Evolutionary conservation across 306 rosid species (phyloP), one percentile per base, ranked within the genome.

Genomic region (Oxytropis ochrocephala): DNA sequence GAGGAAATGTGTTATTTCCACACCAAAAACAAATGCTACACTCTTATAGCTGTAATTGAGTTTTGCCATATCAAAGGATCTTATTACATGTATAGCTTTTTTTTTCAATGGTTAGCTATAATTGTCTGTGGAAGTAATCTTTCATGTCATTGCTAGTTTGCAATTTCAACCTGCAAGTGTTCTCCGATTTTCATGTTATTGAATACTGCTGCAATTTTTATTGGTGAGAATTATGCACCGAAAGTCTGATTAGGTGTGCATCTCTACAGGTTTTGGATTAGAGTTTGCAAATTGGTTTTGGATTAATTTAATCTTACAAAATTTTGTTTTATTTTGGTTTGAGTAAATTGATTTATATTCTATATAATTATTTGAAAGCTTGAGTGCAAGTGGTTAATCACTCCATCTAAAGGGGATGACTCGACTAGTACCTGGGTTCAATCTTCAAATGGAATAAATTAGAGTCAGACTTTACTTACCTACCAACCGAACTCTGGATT

Each of bases 71-170:
- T 63, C 5, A 55, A 21, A 63, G 36, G 68, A 56, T 56, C 43
- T 48, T 48, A 55, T 73, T 63, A 61, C 69, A 48, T 62, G 72
- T 74, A 78, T 44, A 52, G 78, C 72, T 24, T 44, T 11, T 42
- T 35, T 67, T 35, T 68, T 63, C 52, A 18, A 18, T 52, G 70
- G 43, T 16, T 53, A 54, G 50, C 44, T 68, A 24, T 59, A 59
- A 35, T 35, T 68, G 32, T 46, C 27, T 6, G 42, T 70, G 47
- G 29, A 47, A 41, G 16, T 36, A 33, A 19, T 18, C 36, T 46
- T 63, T 62, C 47, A 32, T 48, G 58, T 70, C 41, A 5, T 8
- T 56, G 57, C 17, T 69, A 57, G 57, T 58, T 58, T 39, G 75
- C 70, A 75, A 18, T 58, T 39, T 63, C 64, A 58, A 67, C 70